These are phyloP conservation scores for Botrytis elliptica DNA, from an alignment of 2,329 filamentous ascomycete genomes.

Conservation along the genomic window DNA sequence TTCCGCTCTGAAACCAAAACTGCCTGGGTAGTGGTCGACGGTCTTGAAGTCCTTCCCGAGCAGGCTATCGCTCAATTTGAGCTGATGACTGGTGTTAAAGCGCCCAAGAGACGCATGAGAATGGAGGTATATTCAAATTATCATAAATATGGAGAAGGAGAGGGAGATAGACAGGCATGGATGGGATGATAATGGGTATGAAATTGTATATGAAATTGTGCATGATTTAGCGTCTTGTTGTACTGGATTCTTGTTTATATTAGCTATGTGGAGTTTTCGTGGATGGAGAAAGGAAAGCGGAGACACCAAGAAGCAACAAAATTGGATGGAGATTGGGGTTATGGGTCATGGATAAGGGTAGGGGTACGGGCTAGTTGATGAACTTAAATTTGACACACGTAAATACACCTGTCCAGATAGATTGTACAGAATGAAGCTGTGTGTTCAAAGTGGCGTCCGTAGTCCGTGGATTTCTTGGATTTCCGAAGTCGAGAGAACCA, in stretches of 20 bases:
- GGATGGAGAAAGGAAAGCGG: background rate
- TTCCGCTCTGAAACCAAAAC: constrained; percentile 50
- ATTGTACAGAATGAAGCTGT: background rate
- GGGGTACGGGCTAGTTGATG: background rate
- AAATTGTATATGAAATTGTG: background rate
- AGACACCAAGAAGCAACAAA: background rate
- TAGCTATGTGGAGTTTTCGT: background rate
- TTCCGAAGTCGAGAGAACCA: background rate
- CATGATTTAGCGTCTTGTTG: background rate
- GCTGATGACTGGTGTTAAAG: constrained; percentile 71
- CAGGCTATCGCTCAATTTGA: constrained; percentile 82
- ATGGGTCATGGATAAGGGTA: background rate
- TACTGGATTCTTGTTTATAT: background rate
- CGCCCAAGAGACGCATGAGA: constrained; percentile 69
- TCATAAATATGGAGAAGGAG: constrained; percentile 31
- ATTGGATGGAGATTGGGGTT: background rate
- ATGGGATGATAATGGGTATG: background rate
- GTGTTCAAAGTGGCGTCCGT: background rate
- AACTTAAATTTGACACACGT: too few relatives aligned
- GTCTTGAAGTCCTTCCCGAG: constrained; percentile 72
- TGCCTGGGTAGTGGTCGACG: constrained; percentile 74
- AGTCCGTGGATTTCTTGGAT: background rate
- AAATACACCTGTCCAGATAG: background rate
- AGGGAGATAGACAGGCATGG: background rate
- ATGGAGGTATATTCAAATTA: constrained; percentile 36